Evolutionary conservation across 2,329 filamentous ascomycete genomes (phyloP), one percentile per base, ranked within the genome.

Genomic region (Orbilia ellipsospora): DNA sequence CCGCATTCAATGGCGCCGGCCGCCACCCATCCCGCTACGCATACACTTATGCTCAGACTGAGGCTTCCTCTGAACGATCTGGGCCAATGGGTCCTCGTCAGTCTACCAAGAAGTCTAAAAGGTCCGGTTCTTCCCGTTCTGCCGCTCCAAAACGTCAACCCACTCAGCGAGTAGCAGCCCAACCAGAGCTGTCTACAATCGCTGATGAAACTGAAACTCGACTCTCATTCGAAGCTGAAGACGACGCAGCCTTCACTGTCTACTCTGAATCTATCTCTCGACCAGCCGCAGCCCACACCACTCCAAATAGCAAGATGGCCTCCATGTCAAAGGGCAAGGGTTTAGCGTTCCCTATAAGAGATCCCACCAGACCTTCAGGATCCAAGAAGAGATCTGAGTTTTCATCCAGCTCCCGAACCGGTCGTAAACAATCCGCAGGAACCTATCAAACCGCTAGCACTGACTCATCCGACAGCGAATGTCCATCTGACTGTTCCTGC

Each of bases 1-100:
- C 63, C 7, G 26, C 40, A 1, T 74, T 68, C 36, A 68, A 74
- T 15, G 52, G 60, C 15, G 63, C 65, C 20, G 63, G 57, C 12
- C 63, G 70, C 44, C 65, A 74, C 51, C 59, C 70, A 26, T 74
- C 70, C n/a, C 70, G 70, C 44, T 74, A 74, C 55, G 70, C 70
- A 15, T 74, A 74, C 18, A 62, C 70, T 5, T 74, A 74, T 45
- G 56, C 50, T 6, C 70, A 45, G 5, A 74, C 70, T n/a, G 69
- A 73, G n/a, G 20, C 40, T 1, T 48, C 50, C 8, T 74, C 70
- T 40, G 63, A 74, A 40, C 57, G 61, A 15, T 60, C 50, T 8
- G 50, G 51, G n/a, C 70, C 70, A 10, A 40, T 59, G 18, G 70
- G 70, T 31, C 70, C 70, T n/a, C 70, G 70, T 20, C 70, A 67